phyloP scores from a whole-genome alignment of 2,329 filamentous ascomycete species.

The Aspergillus persii region DNA sequence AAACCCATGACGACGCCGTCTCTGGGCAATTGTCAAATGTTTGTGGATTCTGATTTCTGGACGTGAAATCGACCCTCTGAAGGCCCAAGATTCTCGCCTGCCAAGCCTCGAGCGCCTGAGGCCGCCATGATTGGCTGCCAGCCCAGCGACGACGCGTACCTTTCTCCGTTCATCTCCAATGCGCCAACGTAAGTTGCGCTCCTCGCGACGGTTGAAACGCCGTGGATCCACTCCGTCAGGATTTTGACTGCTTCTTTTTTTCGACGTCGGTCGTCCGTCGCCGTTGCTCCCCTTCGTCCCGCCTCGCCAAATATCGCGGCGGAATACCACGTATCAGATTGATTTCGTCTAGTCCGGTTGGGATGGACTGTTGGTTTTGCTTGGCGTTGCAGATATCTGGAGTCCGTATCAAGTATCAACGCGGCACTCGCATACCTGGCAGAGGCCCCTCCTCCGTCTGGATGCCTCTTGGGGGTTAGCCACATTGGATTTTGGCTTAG shows the following conservation, averaged over 20 bases:
- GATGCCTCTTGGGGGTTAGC: no score
- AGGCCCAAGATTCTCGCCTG: no score
- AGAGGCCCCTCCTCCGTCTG: no score
- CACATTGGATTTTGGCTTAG: no score
- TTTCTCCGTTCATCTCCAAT: slow-evolving; percentile 1
- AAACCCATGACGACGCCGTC: background rate
- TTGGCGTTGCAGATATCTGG: background rate
- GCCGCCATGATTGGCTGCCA: slow-evolving; percentile 1
- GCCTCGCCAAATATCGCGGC: no score
- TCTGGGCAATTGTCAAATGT: background rate
- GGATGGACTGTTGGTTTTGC: background rate
- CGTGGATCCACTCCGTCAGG: background rate
- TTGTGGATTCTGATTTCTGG: no score
- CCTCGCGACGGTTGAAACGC: background rate
- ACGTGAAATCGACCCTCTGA: no score
- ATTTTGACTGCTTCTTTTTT: background rate
- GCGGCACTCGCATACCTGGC: no score
- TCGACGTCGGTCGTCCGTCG: background rate
- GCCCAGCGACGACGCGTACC: slow-evolving; percentile 3
- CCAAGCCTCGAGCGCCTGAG: background rate
- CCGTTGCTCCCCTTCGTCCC: background rate
- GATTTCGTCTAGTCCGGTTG: background rate
- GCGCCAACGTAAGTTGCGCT: no score
- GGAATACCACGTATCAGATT: background rate
- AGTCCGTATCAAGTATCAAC: no score